phyloP scores from a whole-genome alignment of 495 filamentous ascomycete species.

The Polyplosphaeria fusca region DNA sequence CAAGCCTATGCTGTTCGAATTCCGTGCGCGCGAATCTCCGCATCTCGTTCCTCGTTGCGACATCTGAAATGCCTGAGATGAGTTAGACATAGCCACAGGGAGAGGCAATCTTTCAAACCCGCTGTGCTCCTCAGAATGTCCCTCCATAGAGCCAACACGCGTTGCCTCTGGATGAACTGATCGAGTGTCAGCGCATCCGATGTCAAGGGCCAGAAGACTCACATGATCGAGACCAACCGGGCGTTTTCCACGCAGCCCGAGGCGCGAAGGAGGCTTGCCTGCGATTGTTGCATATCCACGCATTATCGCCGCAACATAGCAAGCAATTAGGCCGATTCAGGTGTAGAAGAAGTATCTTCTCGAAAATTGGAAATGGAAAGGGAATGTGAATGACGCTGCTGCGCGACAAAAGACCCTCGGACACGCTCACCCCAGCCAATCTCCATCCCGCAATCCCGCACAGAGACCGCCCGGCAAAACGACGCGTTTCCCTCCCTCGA shows the following conservation, averaged over 20 bases:
- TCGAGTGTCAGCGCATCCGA: background rate
- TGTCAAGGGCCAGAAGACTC: background rate
- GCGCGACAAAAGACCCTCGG: too few species aligned
- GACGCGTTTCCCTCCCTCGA: too few species aligned
- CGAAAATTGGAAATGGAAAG: too few species aligned
- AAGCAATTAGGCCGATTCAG: too few species aligned
- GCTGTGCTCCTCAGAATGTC: conserved; percentile 50
- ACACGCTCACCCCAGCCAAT: too few species aligned
- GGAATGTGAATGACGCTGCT: too few species aligned
- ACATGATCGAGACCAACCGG: conserved; percentile 43
- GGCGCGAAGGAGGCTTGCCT: conserved; percentile 4
- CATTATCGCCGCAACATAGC: too few species aligned
- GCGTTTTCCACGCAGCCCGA: conserved; percentile 14
- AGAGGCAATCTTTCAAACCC: too few species aligned
- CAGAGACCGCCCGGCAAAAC: too few species aligned
- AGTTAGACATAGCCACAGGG: too few species aligned
- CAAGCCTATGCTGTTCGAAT: conserved; percentile 67
- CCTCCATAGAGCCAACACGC: conserved; percentile 57
- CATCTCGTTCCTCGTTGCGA: conserved; percentile 60
- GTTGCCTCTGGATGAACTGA: conserved; percentile 59
- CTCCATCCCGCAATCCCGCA: too few species aligned
- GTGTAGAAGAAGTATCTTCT: too few species aligned
- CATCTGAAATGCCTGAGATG: conserved; percentile 51
- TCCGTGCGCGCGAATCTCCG: conserved; percentile 68
- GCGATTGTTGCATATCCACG: conserved; percentile 26